Base-by-base conservation (phyloP, 306 rosid genomes). In the Carpinus viminea region DNA sequence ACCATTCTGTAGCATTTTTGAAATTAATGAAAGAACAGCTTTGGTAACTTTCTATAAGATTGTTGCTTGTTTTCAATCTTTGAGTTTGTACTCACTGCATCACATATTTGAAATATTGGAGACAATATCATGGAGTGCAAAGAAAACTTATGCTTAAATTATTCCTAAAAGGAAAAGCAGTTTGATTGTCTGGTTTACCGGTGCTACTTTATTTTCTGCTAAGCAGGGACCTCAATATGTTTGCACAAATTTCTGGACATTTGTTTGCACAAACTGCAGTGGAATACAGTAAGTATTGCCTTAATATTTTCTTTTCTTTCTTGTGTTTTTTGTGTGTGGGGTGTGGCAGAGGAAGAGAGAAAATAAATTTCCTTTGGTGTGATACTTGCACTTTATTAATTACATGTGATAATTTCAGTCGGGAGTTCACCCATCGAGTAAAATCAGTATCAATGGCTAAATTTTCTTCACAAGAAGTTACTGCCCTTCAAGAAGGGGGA, bases 161-260 rank as follows among this genome's bases (percentile, higher is more conserved):
- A 18, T 50, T 66, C 12, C 38, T 72, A 10, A 66, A 41, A 18
- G 26, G 50, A 66, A 66, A 17, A 66, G 72, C 24, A 66, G 51
- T 36, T 66, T 5, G 10, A 66, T 68, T 34, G 68, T 70, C 65
- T 66, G 34, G 79, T 68, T 51, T 34, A 60, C 69, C 57, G 73
- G 52, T 84, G 36, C 76, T 76, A 65, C 64, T 73, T 72, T 78
- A 15, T 80, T 76, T 65, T 76, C 43, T 79, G 24, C 70, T 69
- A 52, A 66, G 76, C 96, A 95, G 99, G 99, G 99, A 70, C 99
- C 99, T 20, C 99, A 93, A 78, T 95, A 95, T 89, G 99, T 93
- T 34, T 95, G 98, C 93, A 93, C 97, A 31, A 91, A 91, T 86
- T 95, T 91, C 89, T 95, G 97, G 98, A 93, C 97, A 11, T 95